Evolutionary conservation across 331 rosid species (phyloP).

Genomic region (Quercus tomentella): DNA sequence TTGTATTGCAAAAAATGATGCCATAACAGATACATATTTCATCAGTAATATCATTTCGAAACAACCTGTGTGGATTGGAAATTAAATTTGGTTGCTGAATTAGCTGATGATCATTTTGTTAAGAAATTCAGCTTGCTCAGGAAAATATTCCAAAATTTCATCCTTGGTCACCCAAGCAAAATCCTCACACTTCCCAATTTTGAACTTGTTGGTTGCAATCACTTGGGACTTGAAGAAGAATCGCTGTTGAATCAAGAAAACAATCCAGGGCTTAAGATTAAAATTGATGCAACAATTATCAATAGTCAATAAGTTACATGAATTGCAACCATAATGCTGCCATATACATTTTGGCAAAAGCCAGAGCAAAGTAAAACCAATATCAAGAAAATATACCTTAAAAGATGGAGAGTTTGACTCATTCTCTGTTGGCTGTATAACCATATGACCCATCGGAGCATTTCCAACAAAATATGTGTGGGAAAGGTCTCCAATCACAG

Average conservation of each 20-base stretch:
- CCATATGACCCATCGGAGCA: conserved; percentile 89
- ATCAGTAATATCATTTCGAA: background rate
- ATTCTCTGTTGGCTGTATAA: conserved; percentile 44
- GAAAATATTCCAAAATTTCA: conserved; percentile 74
- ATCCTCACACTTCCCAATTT: conserved; percentile 58
- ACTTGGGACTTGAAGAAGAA: conserved; percentile 92
- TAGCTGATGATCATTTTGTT: conserved; percentile 80
- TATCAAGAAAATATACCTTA: conserved; percentile 42
- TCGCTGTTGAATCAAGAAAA: conserved; percentile 34
- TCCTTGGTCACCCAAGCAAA: conserved; percentile 91
- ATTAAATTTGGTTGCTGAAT: background rate
- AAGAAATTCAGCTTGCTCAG: conserved; percentile 69
- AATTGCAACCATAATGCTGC: background rate
- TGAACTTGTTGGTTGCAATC: conserved; percentile 58
- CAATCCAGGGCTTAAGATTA: background rate
- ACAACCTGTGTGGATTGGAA: background rate
- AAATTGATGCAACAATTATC: background rate
- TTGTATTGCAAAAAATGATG: conserved; percentile 11
- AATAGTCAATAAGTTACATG: conserved; percentile 6
- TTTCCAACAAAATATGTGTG: conserved; percentile 86
- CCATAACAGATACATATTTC: background rate
- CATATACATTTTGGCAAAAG: background rate
- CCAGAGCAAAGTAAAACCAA: background rate
- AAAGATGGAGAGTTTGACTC: conserved; percentile 32
- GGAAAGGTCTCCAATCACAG: conserved; percentile 76